Percentiles rank a stretch among this genome's conserved stretches.
Conservation (phyloP, 164 flowering plant genomes). For the Macadamia tetraphylla region DNA sequence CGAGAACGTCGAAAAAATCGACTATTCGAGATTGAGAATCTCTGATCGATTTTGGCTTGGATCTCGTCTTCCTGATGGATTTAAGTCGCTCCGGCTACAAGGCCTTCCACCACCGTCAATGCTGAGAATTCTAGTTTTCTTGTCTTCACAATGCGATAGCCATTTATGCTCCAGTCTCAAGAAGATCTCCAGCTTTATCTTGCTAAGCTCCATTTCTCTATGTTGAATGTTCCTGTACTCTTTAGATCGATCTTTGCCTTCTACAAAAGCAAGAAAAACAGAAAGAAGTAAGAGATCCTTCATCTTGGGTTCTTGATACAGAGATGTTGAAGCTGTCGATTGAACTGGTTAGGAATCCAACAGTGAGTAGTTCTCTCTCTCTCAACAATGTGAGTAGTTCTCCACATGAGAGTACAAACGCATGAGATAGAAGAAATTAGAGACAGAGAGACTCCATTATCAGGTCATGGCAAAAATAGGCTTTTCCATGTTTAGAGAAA, state of each 20-base stretch:
- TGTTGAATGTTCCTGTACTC: not conserved
- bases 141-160: constrained; percentile 24
- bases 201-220: constrained; percentile 22
- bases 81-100: constrained; percentile 30
- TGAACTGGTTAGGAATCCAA: too few species aligned
- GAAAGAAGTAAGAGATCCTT: too few species aligned
- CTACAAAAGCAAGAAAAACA: too few species aligned
- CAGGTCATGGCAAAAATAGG: too few species aligned
- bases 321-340: not conserved
- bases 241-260: too few species aligned
- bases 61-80: constrained; percentile 35
- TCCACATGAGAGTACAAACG: too few species aligned
- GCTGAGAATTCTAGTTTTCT: constrained; percentile 36
- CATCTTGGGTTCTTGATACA: not conserved
- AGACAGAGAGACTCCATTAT: too few species aligned
- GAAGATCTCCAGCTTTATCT: constrained; percentile 34
- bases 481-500: too few species aligned
- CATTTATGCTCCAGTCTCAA: constrained; percentile 38
- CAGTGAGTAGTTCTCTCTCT: too few species aligned
- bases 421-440: too few species aligned
- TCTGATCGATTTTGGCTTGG: constrained; percentile 21
- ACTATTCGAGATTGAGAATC: constrained; percentile 33
- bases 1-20: constrained; percentile 45
- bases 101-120: constrained; percentile 40
- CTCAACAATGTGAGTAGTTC: too few species aligned